Percentiles rank a stretch among this genome's conserved stretches.
Evolutionary conservation across 495 filamentous ascomycete genomes (phyloP).

Genomic region (Entonaema liquescens): DNA sequence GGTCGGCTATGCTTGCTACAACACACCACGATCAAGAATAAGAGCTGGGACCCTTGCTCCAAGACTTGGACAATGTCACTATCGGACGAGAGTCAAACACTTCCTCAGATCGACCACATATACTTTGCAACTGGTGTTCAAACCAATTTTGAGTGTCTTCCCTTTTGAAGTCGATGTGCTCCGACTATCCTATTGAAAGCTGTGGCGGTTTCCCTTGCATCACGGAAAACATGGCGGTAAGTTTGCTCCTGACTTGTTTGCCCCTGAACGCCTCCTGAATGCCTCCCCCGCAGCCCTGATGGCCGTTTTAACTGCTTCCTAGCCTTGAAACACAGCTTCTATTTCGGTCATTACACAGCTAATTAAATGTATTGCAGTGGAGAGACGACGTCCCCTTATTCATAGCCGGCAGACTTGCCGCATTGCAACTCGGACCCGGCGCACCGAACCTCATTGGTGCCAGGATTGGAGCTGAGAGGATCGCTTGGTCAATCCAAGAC

Average conservation of each 20-base stretch:
- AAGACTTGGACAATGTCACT: slow-evolving; percentile 59
- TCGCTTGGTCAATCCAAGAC: slow-evolving; percentile 68
- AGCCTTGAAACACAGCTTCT: too few relatives aligned
- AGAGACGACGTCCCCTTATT: slow-evolving; percentile 67
- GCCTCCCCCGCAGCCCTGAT: background rate
- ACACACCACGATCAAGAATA: slow-evolving; percentile 55
- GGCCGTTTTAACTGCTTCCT: background rate
- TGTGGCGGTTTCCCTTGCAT: slow-evolving; percentile 67
- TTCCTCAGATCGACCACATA: slow-evolving; percentile 68
- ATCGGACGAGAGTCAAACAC: slow-evolving; percentile 56
- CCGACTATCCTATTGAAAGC: slow-evolving; percentile 61
- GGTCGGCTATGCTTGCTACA: slow-evolving; percentile 59
- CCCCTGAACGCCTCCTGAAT: background rate
- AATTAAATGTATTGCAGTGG: slow-evolving; percentile 59
- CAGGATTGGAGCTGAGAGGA: slow-evolving; percentile 68
- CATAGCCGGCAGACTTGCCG: slow-evolving; percentile 66
- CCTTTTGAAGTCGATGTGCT: slow-evolving; percentile 60
- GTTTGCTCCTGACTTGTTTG: background rate
- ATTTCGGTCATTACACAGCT: background rate
- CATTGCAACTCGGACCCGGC: slow-evolving; percentile 66
- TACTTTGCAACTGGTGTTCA: slow-evolving; percentile 69
- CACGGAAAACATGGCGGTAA: slow-evolving; percentile 61
- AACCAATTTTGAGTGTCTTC: slow-evolving; percentile 59
- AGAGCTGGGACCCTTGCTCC: slow-evolving; percentile 46
- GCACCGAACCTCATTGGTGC: slow-evolving; percentile 71